Conservation (phyloP, 257 asterid genomes). For the Nicotiana obtusifolia region DNA sequence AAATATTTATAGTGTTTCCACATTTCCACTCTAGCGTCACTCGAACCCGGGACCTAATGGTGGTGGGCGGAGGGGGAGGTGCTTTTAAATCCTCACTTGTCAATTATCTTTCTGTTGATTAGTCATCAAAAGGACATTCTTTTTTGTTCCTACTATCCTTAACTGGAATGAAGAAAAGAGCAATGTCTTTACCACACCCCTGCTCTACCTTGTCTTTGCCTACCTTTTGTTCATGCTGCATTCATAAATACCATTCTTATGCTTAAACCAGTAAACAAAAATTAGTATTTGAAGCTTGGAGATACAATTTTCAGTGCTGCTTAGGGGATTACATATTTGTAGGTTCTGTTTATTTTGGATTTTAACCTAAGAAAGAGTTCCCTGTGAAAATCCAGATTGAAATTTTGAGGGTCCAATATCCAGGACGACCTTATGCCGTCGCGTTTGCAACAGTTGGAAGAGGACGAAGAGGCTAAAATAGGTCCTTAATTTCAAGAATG, state of each 20-base stretch:
- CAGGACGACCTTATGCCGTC: background rate
- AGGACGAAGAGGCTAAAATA: background rate
- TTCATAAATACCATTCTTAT: background rate
- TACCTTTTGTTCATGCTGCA: background rate
- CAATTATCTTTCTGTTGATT: background rate
- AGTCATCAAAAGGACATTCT: no score
- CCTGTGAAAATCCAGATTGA: background rate
- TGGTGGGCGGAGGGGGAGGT: no score
- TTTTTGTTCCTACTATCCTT: background rate
- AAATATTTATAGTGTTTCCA: no score
- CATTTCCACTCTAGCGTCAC: no score
- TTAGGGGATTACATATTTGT: background rate
- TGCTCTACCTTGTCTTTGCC: background rate
- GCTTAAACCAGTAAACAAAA: background rate
- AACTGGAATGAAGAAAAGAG: background rate
- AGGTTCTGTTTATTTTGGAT: background rate
- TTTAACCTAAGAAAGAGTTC: background rate
- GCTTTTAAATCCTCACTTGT: no score
- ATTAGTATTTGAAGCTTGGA: background rate
- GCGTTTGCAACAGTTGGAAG: background rate
- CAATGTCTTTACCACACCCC: background rate
- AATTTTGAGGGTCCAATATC: background rate
- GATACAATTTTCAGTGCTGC: background rate
- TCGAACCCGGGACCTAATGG: no score
- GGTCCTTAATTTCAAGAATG: background rate